Conservation (phyloP, 805 yeast species). For the Lipomyces starkeyi region DNA sequence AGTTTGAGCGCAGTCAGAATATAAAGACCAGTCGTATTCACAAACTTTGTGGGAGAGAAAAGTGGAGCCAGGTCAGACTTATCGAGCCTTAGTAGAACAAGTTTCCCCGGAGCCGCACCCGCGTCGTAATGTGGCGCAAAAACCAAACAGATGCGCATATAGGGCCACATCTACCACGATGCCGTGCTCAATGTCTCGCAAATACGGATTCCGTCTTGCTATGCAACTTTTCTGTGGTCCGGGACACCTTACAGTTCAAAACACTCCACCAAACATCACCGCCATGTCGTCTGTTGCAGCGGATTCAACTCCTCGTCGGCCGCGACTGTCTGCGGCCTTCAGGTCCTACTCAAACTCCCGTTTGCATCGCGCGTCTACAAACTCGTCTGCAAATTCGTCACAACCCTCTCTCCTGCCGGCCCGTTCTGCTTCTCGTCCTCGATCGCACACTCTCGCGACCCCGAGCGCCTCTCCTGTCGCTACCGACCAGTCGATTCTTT, state of each 20-base stretch:
- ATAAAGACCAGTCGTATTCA: too few relatives aligned
- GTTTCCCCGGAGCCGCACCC: background rate
- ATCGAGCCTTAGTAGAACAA: background rate
- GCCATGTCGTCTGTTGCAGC: slow-evolving; percentile 30
- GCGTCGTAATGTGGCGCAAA: background rate
- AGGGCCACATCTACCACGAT: background rate
- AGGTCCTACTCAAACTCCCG: slow-evolving; percentile 38
- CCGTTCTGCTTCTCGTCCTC: slow-evolving; percentile 11
- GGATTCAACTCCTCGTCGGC: slow-evolving; percentile 34
- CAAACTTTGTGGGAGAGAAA: too few relatives aligned
- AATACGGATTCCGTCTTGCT: background rate
- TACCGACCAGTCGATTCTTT: background rate
- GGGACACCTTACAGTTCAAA: background rate
- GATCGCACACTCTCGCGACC: slow-evolving; percentile 5
- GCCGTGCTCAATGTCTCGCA: background rate
- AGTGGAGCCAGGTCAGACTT: too few relatives aligned
- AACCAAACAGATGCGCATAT: background rate
- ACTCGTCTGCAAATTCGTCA: background rate
- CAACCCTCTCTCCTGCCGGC: slow-evolving; percentile 3
- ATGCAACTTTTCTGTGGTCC: background rate
- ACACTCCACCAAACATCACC: background rate
- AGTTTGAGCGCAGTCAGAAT: too few relatives aligned
- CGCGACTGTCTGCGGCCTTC: slow-evolving; percentile 38
- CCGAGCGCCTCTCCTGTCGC: slow-evolving; percentile 5
- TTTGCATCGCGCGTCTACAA: slow-evolving; percentile 14